Conservation (phyloP, 169 alveolate species). For the Amoebophrya sp. region DNA sequence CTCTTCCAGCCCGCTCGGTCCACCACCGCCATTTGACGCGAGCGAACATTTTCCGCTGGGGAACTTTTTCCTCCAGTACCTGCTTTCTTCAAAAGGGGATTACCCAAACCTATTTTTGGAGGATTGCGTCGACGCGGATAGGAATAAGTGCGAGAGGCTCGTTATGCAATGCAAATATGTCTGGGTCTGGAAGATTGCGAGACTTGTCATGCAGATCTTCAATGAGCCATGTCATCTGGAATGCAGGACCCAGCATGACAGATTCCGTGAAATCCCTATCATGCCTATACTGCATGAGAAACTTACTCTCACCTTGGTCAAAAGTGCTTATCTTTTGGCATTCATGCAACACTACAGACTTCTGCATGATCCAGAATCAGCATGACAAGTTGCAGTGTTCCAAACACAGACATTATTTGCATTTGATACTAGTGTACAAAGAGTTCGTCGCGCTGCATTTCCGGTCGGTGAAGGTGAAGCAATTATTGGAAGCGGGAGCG, state of each 20-base stretch:
- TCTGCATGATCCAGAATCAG: not conserved
- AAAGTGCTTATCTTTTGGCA: too few species aligned
- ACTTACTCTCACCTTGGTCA: too few species aligned
- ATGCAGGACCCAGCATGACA: too few species aligned
- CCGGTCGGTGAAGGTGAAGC: not conserved
- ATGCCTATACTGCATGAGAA: too few species aligned
- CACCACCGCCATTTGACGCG: not conserved
- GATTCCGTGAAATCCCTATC: too few species aligned
- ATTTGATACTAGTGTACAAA: too few species aligned
- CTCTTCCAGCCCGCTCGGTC: too few species aligned
- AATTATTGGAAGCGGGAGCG: not conserved
- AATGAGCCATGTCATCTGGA: too few species aligned
- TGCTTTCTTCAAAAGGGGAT: not conserved
- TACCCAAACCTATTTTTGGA: not conserved
- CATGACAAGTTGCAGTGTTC: not conserved
- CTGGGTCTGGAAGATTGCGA: too few species aligned
- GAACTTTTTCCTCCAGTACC: not conserved
- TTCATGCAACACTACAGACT: not conserved
- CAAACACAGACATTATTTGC: too few species aligned
- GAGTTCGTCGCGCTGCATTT: slow-evolving; percentile 1
- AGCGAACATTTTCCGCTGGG: not conserved
- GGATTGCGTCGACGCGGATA: not conserved
- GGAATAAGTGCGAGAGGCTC: not conserved
- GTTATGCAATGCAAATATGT: too few species aligned
- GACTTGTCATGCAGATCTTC: too few species aligned